A percentile compares a stretch with the other conserved stretches of the same genome.
Evolutionary conservation across 1,139 yeast genomes (phyloP).

Genomic region (Kluyveromyces sp.): DNA sequence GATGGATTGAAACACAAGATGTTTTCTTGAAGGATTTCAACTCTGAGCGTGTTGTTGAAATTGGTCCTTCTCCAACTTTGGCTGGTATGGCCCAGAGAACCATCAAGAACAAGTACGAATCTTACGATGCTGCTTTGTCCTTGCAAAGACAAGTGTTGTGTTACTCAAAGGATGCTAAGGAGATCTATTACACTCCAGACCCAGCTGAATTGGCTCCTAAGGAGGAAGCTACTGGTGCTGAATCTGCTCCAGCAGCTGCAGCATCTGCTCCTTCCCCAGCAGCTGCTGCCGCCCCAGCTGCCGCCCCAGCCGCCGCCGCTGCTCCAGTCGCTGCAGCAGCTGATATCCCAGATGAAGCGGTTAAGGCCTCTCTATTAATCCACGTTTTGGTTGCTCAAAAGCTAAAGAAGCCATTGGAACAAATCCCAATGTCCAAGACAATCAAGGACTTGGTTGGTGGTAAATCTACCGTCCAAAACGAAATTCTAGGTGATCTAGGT

Average conservation of each 20-base stretch:
- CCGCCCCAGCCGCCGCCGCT: conserved; percentile 48
- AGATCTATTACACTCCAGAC: conserved; percentile 92
- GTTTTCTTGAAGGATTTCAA: conserved; percentile 89
- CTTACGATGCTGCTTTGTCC: conserved; percentile 94
- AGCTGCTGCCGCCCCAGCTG: conserved; percentile 41
- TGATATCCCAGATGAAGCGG: conserved; percentile 81
- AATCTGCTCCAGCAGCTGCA: conserved; percentile 33
- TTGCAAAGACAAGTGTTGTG: conserved; percentile 94
- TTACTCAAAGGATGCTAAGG: conserved; percentile 92
- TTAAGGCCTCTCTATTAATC: conserved; percentile 70
- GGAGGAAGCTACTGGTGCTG: conserved; percentile 34
- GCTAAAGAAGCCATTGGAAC: conserved; percentile 81
- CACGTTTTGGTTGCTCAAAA: conserved; percentile 94
- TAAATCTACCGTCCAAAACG: conserved; percentile 96
- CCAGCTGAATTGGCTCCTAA: conserved; percentile 37
- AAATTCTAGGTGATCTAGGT: conserved; percentile 95
- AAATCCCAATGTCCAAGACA: conserved; percentile 82
- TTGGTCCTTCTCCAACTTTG: conserved; percentile 97
- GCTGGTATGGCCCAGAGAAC: conserved; percentile 99
- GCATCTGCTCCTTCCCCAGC: conserved; percentile 39
- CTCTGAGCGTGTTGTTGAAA: conserved; percentile 94
- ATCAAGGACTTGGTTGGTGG: conserved; percentile 97
- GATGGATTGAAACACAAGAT: conserved; percentile 99
- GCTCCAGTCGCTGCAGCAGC: conserved; percentile 71
- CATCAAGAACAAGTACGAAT: conserved; percentile 90